Conservation (phyloP, 495 filamentous ascomycete genomes). For the Elaphomyces granulatus region DNA sequence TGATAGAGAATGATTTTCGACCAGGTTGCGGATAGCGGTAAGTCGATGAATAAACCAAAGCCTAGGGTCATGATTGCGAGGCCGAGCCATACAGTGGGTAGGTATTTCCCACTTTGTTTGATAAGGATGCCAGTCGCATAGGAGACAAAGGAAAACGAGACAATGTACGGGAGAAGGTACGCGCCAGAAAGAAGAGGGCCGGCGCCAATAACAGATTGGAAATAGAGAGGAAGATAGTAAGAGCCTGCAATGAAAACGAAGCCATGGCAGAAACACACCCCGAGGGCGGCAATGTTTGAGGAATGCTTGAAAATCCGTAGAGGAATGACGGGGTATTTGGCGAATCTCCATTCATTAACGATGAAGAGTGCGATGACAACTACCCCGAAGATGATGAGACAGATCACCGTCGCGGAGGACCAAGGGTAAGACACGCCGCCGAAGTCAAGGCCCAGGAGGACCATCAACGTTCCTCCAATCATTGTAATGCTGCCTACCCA, state of each 20-base stretch:
- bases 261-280: constrained; percentile 47
- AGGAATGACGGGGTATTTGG: constrained; percentile 57
- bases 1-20: constrained; percentile 38
- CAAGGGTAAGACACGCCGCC: constrained; percentile 54
- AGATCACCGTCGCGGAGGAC: constrained; percentile 50
- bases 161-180: constrained; percentile 59
- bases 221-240: constrained; percentile 70
- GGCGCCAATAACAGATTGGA: constrained; percentile 59
- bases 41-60: constrained; percentile 35
- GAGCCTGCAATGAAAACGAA: constrained; percentile 58
- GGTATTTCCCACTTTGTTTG: constrained; percentile 46
- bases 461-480: constrained; percentile 51
- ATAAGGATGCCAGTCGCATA: constrained; percentile 52
- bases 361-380: constrained; percentile 42
- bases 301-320: constrained; percentile 41
- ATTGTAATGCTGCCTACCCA: constrained; percentile 51
- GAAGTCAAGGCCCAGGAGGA: constrained; percentile 55
- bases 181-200: constrained; percentile 63
- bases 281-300: constrained; percentile 42
- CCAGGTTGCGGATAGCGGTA: constrained; percentile 32
- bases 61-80: constrained; percentile 40
- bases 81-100: constrained; percentile 36
- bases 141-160: constrained; percentile 52
- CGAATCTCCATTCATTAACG: constrained; percentile 50
- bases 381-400: constrained; percentile 55